These are phyloP conservation scores for Mycosphaerelloides madeirae DNA, from an alignment of 2,329 filamentous ascomycete genomes.

Conservation along the genomic window DNA sequence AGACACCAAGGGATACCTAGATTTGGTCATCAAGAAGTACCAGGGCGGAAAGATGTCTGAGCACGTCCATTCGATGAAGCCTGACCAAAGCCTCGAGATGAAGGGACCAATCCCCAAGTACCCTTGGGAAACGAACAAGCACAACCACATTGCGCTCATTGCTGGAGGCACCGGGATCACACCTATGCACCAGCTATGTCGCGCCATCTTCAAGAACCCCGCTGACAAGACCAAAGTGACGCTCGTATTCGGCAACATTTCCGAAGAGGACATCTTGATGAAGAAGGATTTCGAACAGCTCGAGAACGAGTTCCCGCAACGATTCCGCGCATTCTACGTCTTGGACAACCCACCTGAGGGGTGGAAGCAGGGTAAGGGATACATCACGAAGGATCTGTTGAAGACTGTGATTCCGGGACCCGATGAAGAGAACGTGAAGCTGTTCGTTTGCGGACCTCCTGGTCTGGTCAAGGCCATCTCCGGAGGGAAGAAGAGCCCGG, in stretches of 20 bases:
- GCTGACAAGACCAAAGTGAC: constrained; percentile 97
- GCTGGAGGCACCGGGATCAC: constrained; percentile 97
- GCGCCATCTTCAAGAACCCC: constrained; percentile 91
- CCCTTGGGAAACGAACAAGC: constrained; percentile 83
- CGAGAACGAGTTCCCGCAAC: constrained; percentile 91
- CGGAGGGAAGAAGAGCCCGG: constrained; percentile 83
- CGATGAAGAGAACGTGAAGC: constrained; percentile 85
- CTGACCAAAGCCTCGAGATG: constrained; percentile 79
- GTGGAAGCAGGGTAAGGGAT: constrained; percentile 73
- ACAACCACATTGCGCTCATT: constrained; percentile 77
- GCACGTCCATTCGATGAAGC: constrained; percentile 76
- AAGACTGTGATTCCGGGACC: constrained; percentile 94
- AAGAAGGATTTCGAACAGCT: constrained; percentile 79
- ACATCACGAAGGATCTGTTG: constrained; percentile 82
- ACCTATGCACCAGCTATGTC: constrained; percentile 93
- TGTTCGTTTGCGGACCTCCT: constrained; percentile 93
- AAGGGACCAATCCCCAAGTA: constrained; percentile 97
- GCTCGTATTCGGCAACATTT: constrained; percentile 85
- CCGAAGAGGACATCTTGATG: constrained; percentile 85
- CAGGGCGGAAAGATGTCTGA: constrained; percentile 85
- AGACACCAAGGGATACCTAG: constrained; percentile 75
- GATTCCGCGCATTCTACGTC: constrained; percentile 92
- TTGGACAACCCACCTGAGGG: constrained; percentile 77
- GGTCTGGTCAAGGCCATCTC: constrained; percentile 90
- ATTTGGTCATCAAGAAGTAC: constrained; percentile 90